Conservation (phyloP, 768 basidiomycete species). For the Tylopilus sp. region DNA sequence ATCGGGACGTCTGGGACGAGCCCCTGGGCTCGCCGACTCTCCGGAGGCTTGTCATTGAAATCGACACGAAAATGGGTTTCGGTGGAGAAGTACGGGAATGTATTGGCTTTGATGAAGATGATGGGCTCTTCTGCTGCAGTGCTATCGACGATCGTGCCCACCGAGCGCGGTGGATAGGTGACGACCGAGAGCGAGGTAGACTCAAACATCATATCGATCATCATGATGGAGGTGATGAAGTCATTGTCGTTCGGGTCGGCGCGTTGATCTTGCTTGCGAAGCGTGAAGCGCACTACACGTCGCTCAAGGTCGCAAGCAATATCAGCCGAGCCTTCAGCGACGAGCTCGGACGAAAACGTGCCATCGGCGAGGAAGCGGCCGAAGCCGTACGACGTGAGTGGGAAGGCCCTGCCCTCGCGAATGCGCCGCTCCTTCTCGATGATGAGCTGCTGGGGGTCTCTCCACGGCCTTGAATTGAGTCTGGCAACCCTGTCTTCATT, state of each 20-base stretch:
- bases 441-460: conserved; percentile 27
- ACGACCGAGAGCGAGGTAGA: conserved; percentile 6
- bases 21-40: conserved; percentile 23
- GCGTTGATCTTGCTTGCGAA: conserved; percentile 23
- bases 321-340: conserved; percentile 23
- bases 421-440: conserved; percentile 24
- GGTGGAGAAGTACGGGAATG: conserved; percentile 30
- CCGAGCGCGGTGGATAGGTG: conserved; percentile 17
- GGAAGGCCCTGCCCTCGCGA: conserved; percentile 18
- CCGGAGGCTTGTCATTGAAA: too few relatives aligned
- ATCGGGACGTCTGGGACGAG: conserved; percentile 23
- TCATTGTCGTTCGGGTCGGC: not conserved
- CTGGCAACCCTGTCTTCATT: conserved; percentile 21
- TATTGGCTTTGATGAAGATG: conserved; percentile 32
- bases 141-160: conserved; percentile 23
- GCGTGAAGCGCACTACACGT: conserved; percentile 29
- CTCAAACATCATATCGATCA: not conserved
- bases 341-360: conserved; percentile 33
- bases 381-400: conserved; percentile 29
- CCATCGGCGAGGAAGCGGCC: conserved; percentile 36
- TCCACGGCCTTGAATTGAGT: conserved; percentile 27
- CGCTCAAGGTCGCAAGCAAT: conserved; percentile 38
- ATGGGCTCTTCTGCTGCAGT: conserved; percentile 4
- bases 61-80: not conserved
- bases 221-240: not conserved